Evolutionary conservation across 2,329 filamentous ascomycete genomes (phyloP).

Genomic region (Colletotrichum sojae): DNA sequence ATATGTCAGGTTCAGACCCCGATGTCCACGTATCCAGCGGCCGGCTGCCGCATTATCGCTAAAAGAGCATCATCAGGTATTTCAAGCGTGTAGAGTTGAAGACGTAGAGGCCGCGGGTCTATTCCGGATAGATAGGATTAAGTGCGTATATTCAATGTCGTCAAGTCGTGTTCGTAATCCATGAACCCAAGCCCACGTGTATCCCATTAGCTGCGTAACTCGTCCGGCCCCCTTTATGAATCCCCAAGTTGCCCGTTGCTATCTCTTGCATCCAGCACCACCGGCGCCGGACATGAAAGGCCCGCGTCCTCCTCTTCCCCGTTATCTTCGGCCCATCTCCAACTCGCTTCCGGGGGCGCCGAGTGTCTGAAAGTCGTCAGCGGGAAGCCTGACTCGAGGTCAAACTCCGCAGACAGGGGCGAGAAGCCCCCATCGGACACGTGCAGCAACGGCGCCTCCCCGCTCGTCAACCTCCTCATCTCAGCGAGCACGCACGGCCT

Average conservation of each 20-base stretch:
- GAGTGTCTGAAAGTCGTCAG: constrained; percentile 4
- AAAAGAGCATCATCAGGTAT: too few relatives aligned
- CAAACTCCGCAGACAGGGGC: background rate
- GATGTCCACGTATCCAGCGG: too few relatives aligned
- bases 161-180: background rate
- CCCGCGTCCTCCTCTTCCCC: background rate
- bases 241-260: constrained; percentile 1
- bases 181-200: background rate
- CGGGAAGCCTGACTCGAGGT: background rate
- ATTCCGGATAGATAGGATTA: background rate
- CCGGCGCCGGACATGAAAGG: background rate
- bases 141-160: background rate
- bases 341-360: constrained; percentile 8
- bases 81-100: too few relatives aligned
- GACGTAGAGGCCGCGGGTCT: too few relatives aligned
- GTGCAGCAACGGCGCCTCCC: background rate
- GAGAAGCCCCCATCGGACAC: background rate
- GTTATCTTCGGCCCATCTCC: constrained; percentile 1
- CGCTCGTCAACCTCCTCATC: constrained; percentile 16
- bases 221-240: background rate
- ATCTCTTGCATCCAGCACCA: background rate
- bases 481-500: constrained; percentile 15
- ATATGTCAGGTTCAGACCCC: too few relatives aligned
- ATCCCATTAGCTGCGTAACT: background rate
- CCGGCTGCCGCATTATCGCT: too few relatives aligned